phyloP scores from a whole-genome alignment of 2,329 filamentous ascomycete genomes.

The Ceratocystis papillata region DNA sequence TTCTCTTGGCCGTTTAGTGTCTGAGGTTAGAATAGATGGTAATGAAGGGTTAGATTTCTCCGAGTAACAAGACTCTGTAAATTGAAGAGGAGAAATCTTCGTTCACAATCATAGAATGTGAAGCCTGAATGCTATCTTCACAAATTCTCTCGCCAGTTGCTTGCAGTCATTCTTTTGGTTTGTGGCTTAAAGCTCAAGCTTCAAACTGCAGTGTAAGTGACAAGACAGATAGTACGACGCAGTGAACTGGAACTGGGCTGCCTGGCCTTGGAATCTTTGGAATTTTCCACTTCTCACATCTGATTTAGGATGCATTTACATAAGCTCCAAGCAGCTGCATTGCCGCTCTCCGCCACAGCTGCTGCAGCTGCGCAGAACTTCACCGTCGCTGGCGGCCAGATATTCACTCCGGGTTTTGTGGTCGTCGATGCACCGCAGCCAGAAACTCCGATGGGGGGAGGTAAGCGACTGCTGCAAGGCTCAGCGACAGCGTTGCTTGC shows the following conservation, averaged over 20 bases:
- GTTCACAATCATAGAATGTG: background rate
- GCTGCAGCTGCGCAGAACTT: slow-evolving; percentile 37
- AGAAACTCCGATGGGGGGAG: slow-evolving; percentile 51
- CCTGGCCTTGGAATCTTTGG: background rate
- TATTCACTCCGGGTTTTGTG: slow-evolving; percentile 58
- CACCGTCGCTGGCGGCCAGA: slow-evolving; percentile 52
- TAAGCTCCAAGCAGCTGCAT: slow-evolving; percentile 1
- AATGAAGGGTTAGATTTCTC: slow-evolving; percentile 14
- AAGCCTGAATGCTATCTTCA: background rate
- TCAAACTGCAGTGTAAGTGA: background rate
- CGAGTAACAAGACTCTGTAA: slow-evolving; percentile 12
- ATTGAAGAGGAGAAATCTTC: background rate
- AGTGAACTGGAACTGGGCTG: background rate
- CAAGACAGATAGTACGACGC: background rate
- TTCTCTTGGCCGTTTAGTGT: slow-evolving; percentile 1
- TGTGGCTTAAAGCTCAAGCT: background rate
- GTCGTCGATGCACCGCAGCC: slow-evolving; percentile 57
- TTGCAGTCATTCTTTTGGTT: background rate
- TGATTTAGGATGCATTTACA: background rate
- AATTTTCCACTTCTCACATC: background rate
- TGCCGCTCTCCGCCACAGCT: slow-evolving; percentile 28
- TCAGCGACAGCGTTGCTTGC: background rate
- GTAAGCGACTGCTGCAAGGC: slow-evolving; percentile 31
- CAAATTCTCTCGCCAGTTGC: background rate
- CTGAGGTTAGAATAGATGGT: slow-evolving; percentile 11